phyloP scores from a whole-genome alignment of 2,329 filamentous ascomycete species.

The Colletotrichum cuscutae region DNA sequence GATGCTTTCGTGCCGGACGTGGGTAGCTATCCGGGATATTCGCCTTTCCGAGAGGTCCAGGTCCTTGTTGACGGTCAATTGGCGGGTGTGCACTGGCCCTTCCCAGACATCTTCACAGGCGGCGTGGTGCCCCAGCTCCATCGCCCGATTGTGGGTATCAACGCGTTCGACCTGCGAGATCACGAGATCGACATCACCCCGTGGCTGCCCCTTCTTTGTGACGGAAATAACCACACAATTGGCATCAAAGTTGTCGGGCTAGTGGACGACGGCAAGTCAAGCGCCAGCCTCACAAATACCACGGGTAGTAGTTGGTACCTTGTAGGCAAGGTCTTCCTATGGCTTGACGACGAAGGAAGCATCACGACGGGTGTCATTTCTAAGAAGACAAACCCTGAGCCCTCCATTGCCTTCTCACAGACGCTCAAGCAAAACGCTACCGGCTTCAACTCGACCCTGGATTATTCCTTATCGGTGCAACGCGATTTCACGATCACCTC shows the following conservation, averaged over 20 bases:
- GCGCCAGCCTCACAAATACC: conserved; percentile 59
- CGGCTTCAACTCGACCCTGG: conserved; percentile 69
- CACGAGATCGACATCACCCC: conserved; percentile 86
- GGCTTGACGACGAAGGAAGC: conserved; percentile 65
- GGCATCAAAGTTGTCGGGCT: conserved; percentile 76
- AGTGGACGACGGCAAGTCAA: conserved; percentile 59
- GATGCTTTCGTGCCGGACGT: conserved; percentile 66
- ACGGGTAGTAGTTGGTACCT: conserved; percentile 78
- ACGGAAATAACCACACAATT: conserved; percentile 73
- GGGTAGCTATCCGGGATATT: conserved; percentile 71
- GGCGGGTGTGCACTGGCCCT: conserved; percentile 83
- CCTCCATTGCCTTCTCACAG: conserved; percentile 62
- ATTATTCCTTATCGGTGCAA: conserved; percentile 66
- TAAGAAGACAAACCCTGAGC: conserved; percentile 43
- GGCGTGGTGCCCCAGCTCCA: conserved; percentile 82
- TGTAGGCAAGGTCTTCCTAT: conserved; percentile 83
- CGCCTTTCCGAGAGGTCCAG: conserved; percentile 84
- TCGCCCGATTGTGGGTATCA: conserved; percentile 80
- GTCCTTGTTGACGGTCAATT: conserved; percentile 77
- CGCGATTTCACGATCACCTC: conserved; percentile 66
- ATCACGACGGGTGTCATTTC: conserved; percentile 61
- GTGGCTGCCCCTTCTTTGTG: conserved; percentile 76
- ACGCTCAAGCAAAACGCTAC: conserved; percentile 55
- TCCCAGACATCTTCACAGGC: conserved; percentile 84
- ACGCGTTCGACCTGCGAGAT: conserved; percentile 82